A percentile compares a stretch with the other conserved stretches of the same genome.
phyloP scores from a whole-genome alignment of 2,329 filamentous ascomycete genomes.

The Bipolaris cookei region DNA sequence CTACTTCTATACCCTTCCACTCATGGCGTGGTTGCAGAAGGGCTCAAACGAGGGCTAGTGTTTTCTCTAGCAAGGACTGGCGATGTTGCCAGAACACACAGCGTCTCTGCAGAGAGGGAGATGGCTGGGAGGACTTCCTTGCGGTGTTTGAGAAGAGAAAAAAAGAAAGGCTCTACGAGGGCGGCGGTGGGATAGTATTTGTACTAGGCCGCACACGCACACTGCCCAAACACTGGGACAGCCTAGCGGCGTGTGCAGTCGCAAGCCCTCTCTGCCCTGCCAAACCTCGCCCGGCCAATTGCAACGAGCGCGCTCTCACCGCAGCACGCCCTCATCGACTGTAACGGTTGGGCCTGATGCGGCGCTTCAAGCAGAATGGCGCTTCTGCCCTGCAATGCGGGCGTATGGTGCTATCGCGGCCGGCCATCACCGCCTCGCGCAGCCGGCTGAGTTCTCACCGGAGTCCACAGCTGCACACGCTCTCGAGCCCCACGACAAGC shows the following conservation, averaged over 20 bases:
- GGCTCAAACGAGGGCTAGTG: slow-evolving; percentile 48
- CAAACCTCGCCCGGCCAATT: slow-evolving; percentile 31
- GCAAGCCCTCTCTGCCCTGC: slow-evolving; percentile 15
- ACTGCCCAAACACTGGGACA: background rate
- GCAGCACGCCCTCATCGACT: slow-evolving; percentile 19
- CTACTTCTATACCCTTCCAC: slow-evolving; percentile 43
- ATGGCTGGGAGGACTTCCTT: slow-evolving; percentile 45
- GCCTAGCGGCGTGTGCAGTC: slow-evolving; percentile 6
- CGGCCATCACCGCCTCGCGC: slow-evolving; percentile 32
- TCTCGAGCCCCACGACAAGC: slow-evolving; percentile 35
- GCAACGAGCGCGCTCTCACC: slow-evolving; percentile 19
- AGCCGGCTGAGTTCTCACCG: slow-evolving; percentile 28
- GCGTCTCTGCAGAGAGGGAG: slow-evolving; percentile 33
- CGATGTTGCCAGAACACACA: slow-evolving; percentile 44
- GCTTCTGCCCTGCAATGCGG: slow-evolving; percentile 20
- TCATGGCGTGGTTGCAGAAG: slow-evolving; percentile 40
- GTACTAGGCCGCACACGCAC: background rate
- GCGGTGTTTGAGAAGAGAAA: slow-evolving; percentile 34
- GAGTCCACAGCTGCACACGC: slow-evolving; percentile 34
- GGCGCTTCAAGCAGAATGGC: slow-evolving; percentile 45
- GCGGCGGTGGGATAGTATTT: slow-evolving; percentile 10
- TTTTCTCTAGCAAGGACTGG: slow-evolving; percentile 46
- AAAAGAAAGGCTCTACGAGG: background rate
- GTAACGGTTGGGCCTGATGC: slow-evolving; percentile 33
- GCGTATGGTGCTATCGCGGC: slow-evolving; percentile 13